Evolutionary conservation across 257 asterid species (phyloP).

Genomic region (Capsicum pubescens): DNA sequence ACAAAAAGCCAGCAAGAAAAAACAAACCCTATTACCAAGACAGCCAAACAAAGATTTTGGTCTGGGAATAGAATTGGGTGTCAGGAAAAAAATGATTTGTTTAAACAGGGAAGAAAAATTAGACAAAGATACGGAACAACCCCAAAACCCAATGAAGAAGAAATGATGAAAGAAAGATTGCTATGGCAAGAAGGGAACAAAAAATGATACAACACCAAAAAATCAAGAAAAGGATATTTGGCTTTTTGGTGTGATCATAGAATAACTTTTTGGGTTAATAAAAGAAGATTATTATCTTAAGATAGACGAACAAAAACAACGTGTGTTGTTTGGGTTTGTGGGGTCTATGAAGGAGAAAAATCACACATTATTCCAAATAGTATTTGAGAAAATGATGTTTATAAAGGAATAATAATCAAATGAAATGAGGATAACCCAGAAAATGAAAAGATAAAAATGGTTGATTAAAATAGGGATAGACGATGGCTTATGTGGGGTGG

Average conservation of each 20-base stretch:
- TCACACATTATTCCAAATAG: slow-evolving; percentile 21
- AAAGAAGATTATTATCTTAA: background rate
- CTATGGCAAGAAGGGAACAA: background rate
- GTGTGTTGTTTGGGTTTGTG: slow-evolving; percentile 40
- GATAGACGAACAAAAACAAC: slow-evolving; percentile 32
- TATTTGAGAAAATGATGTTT: slow-evolving; percentile 20
- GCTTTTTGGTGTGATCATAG: slow-evolving; percentile 34
- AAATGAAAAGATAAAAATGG: background rate
- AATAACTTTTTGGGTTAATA: slow-evolving; percentile 34
- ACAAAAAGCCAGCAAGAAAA: background rate
- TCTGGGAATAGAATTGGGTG: slow-evolving; percentile 26
- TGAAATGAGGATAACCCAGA: slow-evolving; percentile 28
- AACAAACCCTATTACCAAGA: slow-evolving; percentile 25
- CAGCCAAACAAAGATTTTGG: slow-evolving; percentile 22
- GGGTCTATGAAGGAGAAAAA: slow-evolving; percentile 37
- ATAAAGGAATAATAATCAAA: background rate
- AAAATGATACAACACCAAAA: background rate
- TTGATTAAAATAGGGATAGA: background rate
- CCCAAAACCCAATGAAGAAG: slow-evolving; percentile 22
- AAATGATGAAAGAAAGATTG: slow-evolving; percentile 4
- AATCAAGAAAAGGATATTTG: slow-evolving; percentile 5
- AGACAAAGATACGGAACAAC: slow-evolving; percentile 7
- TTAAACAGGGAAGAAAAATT: background rate
- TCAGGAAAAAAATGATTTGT: background rate
- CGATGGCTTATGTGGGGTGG: slow-evolving; percentile 24